These are phyloP conservation scores for Babesia caballi DNA, from an alignment of 169 alveolate species.

Conservation along the genomic window DNA sequence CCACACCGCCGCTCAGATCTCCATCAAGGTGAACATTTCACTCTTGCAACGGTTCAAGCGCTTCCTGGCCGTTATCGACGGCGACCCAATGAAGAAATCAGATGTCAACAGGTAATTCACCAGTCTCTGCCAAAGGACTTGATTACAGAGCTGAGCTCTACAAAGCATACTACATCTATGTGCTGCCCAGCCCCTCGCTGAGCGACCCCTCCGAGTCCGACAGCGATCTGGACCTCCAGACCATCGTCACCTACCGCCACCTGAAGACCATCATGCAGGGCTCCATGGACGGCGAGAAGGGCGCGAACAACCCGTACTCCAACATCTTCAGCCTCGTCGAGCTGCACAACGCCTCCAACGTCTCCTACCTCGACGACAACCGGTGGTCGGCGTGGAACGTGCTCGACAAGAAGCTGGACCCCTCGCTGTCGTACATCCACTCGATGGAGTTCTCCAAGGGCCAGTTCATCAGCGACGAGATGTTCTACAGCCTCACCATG, in stretches of 20 bases:
- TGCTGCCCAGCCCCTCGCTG: constrained; percentile 16
- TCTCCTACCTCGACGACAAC: constrained; percentile 48
- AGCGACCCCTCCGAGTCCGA: constrained; percentile 6
- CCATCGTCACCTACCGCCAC: constrained; percentile 47
- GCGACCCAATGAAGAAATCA: constrained; percentile 36
- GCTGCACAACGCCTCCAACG: constrained; percentile 38
- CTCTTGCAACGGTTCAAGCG: constrained; percentile 31
- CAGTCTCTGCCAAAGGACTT: background rate
- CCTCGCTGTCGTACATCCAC: constrained; percentile 54
- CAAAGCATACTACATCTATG: constrained; percentile 28
- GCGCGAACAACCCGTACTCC: background rate
- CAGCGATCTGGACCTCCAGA: constrained; percentile 29
- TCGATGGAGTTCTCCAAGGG: constrained; percentile 52
- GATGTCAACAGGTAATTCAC: constrained; percentile 39
- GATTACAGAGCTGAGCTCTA: constrained; percentile 28
- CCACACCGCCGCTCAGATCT: constrained; percentile 6
- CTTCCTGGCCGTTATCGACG: constrained; percentile 53
- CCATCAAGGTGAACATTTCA: constrained; percentile 1
- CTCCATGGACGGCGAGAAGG: background rate
- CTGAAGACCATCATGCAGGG: constrained; percentile 23
- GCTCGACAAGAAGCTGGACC: constrained; percentile 40
- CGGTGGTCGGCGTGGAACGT: constrained; percentile 59
- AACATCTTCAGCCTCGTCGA: constrained; percentile 52
- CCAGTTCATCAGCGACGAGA: constrained; percentile 55
- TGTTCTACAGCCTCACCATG: constrained; percentile 49